Base-by-base conservation (phyloP, 192 early-diverging fungal genomes). In the Pilobolus umbonatus region DNA sequence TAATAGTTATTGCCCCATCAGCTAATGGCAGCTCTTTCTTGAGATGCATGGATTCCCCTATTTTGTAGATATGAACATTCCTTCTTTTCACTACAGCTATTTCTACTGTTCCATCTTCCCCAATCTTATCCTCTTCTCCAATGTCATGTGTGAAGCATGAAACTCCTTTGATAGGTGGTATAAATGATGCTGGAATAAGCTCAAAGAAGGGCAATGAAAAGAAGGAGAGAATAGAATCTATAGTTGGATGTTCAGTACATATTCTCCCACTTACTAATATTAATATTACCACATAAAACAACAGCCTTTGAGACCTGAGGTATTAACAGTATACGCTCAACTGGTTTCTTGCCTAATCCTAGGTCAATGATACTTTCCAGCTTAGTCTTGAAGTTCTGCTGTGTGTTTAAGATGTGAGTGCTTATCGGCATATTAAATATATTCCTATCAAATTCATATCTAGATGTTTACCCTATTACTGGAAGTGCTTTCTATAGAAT, bases 191-290 rank as follows among this genome's bases (percentile, higher is more conserved):
- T 1, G 78, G 55, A 8, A 79, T 72, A 2, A 71, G 73, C 12
- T 38, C 71, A 57, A 84, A 79, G 25, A 75, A 69, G 2, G 75
- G 80, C 8, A 88, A 65, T 5, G 74, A 73, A 60, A 76, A 87
- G 53, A 92, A 87, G 1, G 75, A 75, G 12, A 90, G 56, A 2
- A 83, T 71, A 1, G 80, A 75, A 64, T 92, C 90, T 90, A 62
- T 34, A 36, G 39, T 42, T 44, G 12, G 17, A 24, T 31, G 22
- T 12, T 50, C 29, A 31, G 26, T 15, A 49, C 15, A 49, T 25
- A 35, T 63, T 44, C 7, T 38, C 2, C 19, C 14, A 0, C 1
- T 38, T 29, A 5, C 21, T 11, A 1, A 35, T 32, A 10, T 26
- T 19, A 11, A 50, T 63, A n/a, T 64, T 82, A 85, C 90, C 90